Evolutionary conservation across 306 rosid genomes (phyloP), one percentile per base, ranked within the genome.

Genomic region (Astragalus glycyphyllos): DNA sequence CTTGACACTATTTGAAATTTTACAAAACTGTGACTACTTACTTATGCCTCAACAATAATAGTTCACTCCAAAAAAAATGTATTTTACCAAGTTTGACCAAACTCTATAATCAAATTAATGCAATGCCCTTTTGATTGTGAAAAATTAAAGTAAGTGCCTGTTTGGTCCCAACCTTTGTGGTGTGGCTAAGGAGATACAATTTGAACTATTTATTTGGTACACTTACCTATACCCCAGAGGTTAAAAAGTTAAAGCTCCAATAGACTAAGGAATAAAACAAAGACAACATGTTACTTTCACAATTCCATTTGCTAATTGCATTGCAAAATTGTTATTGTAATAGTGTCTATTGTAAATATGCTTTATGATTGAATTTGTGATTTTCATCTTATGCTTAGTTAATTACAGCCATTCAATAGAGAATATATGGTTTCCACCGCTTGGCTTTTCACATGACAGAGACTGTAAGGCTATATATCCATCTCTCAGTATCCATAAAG

Each of bases 401-500:
- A 54, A 69, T 69, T 38, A 20, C 53, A 54, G 15, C 63, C 74
- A 54, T 64, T 11, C 40, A 20, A 17, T 40, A 41, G 37, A 34
- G 29, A 20, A 45, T 3, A 6, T 11, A 7, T 68, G 37, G 68
- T 45, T 45, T 47, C 38, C 48, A 57, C 57, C 57, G 12, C 58
- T 32, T 47, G 57, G 20, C 45, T 15, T 45, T 71, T 71, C 47
- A 35, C 15, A 34, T 46, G 76, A 71, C 23, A 71, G 5, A 10
- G 59, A 58, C 76, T 26, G 20, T 38, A 69, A n/a, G 66, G 38
- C 76, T 53, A 31, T 61, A 35, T 35, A 35, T 35, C 71, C 13
- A 69, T 60, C 71, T 59, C 65, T 49, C 69, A 11, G 13, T 54
- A 54, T 54, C 35, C 35, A 54, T 23, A 55, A 0, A n/a, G n/a